Evolutionary conservation across 2,329 filamentous ascomycete genomes (phyloP).

Genomic region (Alternaria gansuensis): DNA sequence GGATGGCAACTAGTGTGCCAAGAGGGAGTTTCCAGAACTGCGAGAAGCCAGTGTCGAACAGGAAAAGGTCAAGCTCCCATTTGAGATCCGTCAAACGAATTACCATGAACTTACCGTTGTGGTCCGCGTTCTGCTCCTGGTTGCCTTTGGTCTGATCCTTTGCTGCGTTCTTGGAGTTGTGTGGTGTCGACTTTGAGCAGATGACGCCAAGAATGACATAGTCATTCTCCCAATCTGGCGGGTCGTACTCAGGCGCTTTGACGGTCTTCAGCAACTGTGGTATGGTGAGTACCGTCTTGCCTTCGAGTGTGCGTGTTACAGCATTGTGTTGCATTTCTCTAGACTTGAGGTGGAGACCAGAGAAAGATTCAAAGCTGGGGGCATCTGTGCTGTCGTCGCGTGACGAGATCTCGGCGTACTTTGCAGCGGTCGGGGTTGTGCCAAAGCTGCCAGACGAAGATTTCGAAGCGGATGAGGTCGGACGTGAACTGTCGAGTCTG

Average conservation of each 20-base stretch:
- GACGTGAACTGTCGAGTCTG: constrained; percentile 31
- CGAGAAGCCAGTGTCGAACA: constrained; percentile 90
- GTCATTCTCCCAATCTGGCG: constrained; percentile 84
- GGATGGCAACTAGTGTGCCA: constrained; percentile 89
- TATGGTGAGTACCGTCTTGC: constrained; percentile 79
- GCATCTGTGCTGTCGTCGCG: constrained; percentile 61
- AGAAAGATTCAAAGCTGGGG: constrained; percentile 76
- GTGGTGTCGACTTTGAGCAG: constrained; percentile 85
- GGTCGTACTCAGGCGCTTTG: constrained; percentile 81
- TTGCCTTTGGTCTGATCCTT: constrained; percentile 53
- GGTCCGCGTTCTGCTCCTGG: constrained; percentile 63
- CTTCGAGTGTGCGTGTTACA: constrained; percentile 77
- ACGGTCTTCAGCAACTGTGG: constrained; percentile 83
- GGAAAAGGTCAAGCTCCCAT: constrained; percentile 89
- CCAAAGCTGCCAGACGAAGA: constrained; percentile 36
- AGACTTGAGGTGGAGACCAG: constrained; percentile 81
- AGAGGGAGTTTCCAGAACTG: constrained; percentile 93
- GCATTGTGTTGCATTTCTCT: constrained; percentile 83
- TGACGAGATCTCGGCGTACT: constrained; percentile 44
- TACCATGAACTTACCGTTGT: constrained; percentile 88
- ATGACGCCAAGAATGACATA: constrained; percentile 89
- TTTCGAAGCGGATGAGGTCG: constrained; percentile 35
- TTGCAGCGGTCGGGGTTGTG: constrained; percentile 33
- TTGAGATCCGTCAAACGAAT: constrained; percentile 86
- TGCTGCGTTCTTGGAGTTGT: constrained; percentile 63